Evolutionary conservation across 805 yeast genomes (phyloP).

Genomic region (Maudiozyma barnettii): DNA sequence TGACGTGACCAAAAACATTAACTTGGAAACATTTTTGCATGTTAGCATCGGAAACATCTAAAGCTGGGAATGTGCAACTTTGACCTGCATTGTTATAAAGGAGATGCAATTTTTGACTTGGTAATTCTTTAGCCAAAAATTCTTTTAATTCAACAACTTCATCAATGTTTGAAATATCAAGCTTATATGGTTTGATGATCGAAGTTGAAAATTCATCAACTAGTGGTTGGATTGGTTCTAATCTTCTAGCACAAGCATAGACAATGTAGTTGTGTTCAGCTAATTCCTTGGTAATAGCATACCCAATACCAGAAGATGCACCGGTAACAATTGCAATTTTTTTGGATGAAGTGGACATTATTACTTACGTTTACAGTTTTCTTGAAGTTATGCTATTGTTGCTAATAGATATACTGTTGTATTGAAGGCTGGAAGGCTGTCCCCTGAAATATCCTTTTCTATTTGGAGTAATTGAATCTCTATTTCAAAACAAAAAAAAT

Average conservation of each 20-base stretch:
- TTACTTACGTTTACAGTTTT: too few relatives aligned
- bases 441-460: too few relatives aligned
- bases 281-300: constrained; percentile 37
- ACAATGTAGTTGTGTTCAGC: constrained; percentile 48
- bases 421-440: too few relatives aligned
- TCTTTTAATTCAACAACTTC: constrained; percentile 38
- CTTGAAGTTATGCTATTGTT: too few relatives aligned
- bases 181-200: constrained; percentile 37
- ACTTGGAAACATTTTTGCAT: constrained; percentile 47
- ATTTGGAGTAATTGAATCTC: too few relatives aligned
- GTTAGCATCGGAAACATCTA: constrained; percentile 51
- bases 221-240: constrained; percentile 45
- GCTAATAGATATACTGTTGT: too few relatives aligned
- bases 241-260: constrained; percentile 66
- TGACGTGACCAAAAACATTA: constrained; percentile 62
- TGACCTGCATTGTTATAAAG: constrained; percentile 72
- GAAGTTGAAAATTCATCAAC: constrained; percentile 24
- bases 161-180: constrained; percentile 50
- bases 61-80: constrained; percentile 61
- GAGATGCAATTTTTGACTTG: constrained; percentile 45
- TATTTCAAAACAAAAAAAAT: too few relatives aligned
- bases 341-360: neutral
- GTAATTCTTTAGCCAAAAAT: constrained; percentile 32
- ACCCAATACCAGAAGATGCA: constrained; percentile 53
- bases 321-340: constrained; percentile 50